Evolutionary conservation across 2,329 filamentous ascomycete species (phyloP).

Genomic region (Hypomyces perniciosus): DNA sequence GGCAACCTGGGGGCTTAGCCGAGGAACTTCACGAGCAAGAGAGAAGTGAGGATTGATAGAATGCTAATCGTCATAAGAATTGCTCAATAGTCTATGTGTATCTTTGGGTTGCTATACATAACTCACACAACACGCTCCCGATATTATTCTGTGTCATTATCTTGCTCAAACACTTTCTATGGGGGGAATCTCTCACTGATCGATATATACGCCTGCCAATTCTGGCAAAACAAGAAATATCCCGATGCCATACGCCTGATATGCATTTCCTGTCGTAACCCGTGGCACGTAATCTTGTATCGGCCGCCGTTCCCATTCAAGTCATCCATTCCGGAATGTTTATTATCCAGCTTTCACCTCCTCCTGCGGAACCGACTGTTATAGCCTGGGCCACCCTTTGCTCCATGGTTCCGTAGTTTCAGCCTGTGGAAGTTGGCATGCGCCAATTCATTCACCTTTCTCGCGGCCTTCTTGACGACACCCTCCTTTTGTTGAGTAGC

Average conservation of each 20-base stretch:
- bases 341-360: constrained; percentile 17
- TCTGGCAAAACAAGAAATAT: neutral
- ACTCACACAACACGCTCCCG: too few species aligned
- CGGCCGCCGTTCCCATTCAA: neutral
- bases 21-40: too few species aligned
- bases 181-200: too few species aligned
- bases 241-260: constrained; percentile 5
- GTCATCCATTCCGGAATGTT: neutral
- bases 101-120: too few species aligned
- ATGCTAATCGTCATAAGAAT: too few species aligned
- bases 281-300: neutral
- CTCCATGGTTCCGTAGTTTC: constrained; percentile 55
- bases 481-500: constrained; percentile 31
- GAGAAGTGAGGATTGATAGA: too few species aligned
- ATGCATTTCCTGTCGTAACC: constrained; percentile 3
- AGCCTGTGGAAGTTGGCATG: constrained; percentile 62
- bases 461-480: constrained; percentile 44
- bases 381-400: constrained; percentile 55
- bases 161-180: too few species aligned
- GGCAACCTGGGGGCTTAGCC: too few species aligned
- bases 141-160: too few species aligned
- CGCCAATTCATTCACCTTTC: constrained; percentile 59
- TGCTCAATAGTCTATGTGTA: too few species aligned
- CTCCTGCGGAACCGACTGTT: constrained; percentile 54
- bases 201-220: too few species aligned